A percentile compares a stretch with the other conserved stretches of the same genome.
Evolutionary conservation across 148 eudicot genomes (phyloP).

Genomic region (Pharnaceum exiguum): DNA sequence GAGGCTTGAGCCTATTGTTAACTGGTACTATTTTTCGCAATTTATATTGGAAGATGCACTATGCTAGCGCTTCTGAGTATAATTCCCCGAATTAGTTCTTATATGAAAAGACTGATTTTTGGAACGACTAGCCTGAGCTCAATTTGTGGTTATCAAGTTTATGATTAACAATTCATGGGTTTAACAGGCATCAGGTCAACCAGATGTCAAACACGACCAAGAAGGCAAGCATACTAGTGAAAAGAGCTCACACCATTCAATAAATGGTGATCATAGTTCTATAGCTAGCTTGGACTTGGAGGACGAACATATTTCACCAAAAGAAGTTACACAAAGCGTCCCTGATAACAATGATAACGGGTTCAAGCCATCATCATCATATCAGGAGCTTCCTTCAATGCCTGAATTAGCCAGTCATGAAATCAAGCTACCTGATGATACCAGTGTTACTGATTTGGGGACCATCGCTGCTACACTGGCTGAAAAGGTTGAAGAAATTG

Average conservation of each 20-base stretch:
- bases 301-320: constrained; percentile 6
- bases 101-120: background rate
- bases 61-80: background rate
- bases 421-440: constrained; percentile 14
- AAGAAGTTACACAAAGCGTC: constrained; percentile 25
- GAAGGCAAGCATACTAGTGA: constrained; percentile 21
- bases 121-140: constrained; percentile 15
- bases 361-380: constrained; percentile 11
- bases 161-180: background rate
- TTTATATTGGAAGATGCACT: background rate
- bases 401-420: constrained; percentile 19
- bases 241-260: constrained; percentile 20
- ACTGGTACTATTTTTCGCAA: too few relatives aligned
- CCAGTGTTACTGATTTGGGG: constrained; percentile 17
- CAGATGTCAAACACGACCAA: constrained; percentile 24
- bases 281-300: constrained; percentile 15
- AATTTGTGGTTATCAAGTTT: background rate
- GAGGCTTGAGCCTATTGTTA: too few relatives aligned
- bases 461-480: constrained; percentile 18
- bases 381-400: constrained; percentile 18
- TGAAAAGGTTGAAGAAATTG: constrained; percentile 17
- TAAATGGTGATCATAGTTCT: constrained; percentile 15
- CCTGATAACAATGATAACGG: constrained; percentile 6
- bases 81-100: background rate
- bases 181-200: constrained; percentile 37